These are phyloP conservation scores for Phyllosticta capitalensis DNA, from an alignment of 2,329 filamentous ascomycete species.

Conservation along the genomic window DNA sequence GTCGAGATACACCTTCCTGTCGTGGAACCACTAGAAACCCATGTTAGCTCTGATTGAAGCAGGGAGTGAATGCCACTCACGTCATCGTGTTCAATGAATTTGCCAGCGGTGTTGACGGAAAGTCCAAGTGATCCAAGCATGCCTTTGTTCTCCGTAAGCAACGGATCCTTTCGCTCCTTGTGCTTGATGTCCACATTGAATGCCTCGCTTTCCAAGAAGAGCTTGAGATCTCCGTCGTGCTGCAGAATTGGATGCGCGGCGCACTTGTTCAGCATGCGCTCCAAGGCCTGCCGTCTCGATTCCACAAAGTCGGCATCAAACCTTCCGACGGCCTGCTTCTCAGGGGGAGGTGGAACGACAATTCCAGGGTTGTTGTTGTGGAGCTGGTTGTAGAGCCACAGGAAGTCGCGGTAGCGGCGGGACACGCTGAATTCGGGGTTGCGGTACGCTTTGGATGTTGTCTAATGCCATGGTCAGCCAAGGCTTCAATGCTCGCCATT, in stretches of 20 bases:
- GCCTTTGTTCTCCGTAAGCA: slow-evolving; percentile 82
- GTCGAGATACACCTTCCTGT: slow-evolving; percentile 88
- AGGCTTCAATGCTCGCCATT: background rate
- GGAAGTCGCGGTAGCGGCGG: slow-evolving; percentile 86
- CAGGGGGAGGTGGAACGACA: slow-evolving; percentile 88
- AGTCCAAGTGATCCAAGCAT: slow-evolving; percentile 80
- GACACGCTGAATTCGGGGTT: slow-evolving; percentile 89
- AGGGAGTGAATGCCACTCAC: slow-evolving; percentile 39
- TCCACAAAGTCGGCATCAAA: slow-evolving; percentile 98
- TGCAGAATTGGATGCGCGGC: slow-evolving; percentile 83
- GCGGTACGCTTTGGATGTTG: slow-evolving; percentile 90
- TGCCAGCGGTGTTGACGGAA: slow-evolving; percentile 61
- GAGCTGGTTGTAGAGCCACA: slow-evolving; percentile 93
- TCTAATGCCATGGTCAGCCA: slow-evolving; percentile 42
- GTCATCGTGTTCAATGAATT: slow-evolving; percentile 97
- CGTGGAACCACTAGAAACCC: slow-evolving; percentile 76
- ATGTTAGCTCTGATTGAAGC: slow-evolving; percentile 13
- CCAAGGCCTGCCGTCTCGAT: slow-evolving; percentile 76
- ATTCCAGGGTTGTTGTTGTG: slow-evolving; percentile 92
- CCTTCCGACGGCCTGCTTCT: slow-evolving; percentile 93
- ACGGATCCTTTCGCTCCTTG: slow-evolving; percentile 83
- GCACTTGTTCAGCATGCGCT: slow-evolving; percentile 97
- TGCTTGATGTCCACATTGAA: slow-evolving; percentile 98
- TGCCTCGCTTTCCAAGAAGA: slow-evolving; percentile 91
- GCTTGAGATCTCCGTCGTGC: slow-evolving; percentile 86